Evolutionary conservation across 1,284 basidiomycete genomes (phyloP), one percentile per base, ranked within the genome.

Genomic region (Tylopilus orsonianus): DNA sequence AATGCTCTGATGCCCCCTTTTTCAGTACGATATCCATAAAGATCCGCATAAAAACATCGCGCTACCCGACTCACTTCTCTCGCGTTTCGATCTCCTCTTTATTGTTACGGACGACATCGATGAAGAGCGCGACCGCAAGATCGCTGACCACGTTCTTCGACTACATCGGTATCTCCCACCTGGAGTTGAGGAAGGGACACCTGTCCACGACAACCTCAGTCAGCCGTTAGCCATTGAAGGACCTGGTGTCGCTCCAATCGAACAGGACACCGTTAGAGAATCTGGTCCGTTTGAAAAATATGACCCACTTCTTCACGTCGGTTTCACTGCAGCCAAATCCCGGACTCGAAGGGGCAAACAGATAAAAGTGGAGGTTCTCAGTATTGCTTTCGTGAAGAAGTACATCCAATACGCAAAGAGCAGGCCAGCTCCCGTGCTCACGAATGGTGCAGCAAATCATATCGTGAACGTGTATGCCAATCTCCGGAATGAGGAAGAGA

Each of bases 21-120:
- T 54, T n/a, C 62, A 97, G 90, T 99, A 99, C 69, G 97, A 99
- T 71, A 92, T 99, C 19, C 96, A 99, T 76, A 99, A 99, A 73
- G 97, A 99, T 69, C 97, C 97, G 16, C 95, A 98, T 73, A 89
- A 90, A 73, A 99, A 99, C 66, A 99, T 99, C 60, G 97, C 96
- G 3, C 82, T 99, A 2, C 97, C 97, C 4, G 97, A 99, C 71
- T 99, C 97, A 27, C 79, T 99, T 14, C 81, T 99, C 16, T 99
- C 97, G 16, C 96, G 97, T 85, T 99, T 99, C 75, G 97, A 99
- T 75, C 71, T 99, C 56, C 81, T 99, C 32, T 99, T 99, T 66
- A 89, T 99, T 43, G 93, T 99, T 14, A 99, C 95, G 0, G 97
- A 99, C 71, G 95, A 99, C 66, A 93, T 97, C 6, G 93, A 98